Conservation (phyloP, 2,329 filamentous ascomycete species). For the Hymenoscyphus linearis region DNA sequence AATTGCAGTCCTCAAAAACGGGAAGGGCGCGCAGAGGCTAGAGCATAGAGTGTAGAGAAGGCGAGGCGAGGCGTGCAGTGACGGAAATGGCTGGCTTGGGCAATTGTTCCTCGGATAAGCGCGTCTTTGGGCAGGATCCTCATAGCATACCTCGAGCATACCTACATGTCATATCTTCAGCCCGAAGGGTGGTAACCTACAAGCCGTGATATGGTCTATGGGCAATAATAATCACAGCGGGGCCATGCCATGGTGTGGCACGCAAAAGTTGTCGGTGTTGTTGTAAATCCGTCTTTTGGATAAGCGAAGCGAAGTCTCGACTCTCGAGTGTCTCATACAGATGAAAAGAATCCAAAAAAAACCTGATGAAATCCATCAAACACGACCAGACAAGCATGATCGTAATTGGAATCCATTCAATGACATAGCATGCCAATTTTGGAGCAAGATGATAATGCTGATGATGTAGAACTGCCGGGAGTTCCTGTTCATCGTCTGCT, state of each 20-base stretch:
- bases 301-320: too few species aligned
- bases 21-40: background rate
- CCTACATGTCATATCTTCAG: background rate
- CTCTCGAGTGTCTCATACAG: background rate
- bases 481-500: background rate
- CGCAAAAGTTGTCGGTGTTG: background rate
- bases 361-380: background rate
- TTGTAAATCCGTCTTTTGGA: too few species aligned
- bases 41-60: background rate
- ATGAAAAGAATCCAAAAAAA: background rate
- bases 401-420: too few species aligned
- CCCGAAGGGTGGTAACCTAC: background rate
- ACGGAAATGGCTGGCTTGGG: background rate
- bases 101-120: background rate
- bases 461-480: background rate
- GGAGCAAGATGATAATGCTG: too few species aligned
- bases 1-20: background rate
- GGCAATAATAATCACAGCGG: background rate
- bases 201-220: background rate
- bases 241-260: background rate
- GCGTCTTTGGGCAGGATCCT: background rate
- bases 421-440: too few species aligned
- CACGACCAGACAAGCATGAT: background rate
- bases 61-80: background rate
- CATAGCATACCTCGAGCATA: too few species aligned